These are phyloP conservation scores for Calonectria ilicicola DNA, from an alignment of 2,329 filamentous ascomycete genomes.

Conservation along the genomic window DNA sequence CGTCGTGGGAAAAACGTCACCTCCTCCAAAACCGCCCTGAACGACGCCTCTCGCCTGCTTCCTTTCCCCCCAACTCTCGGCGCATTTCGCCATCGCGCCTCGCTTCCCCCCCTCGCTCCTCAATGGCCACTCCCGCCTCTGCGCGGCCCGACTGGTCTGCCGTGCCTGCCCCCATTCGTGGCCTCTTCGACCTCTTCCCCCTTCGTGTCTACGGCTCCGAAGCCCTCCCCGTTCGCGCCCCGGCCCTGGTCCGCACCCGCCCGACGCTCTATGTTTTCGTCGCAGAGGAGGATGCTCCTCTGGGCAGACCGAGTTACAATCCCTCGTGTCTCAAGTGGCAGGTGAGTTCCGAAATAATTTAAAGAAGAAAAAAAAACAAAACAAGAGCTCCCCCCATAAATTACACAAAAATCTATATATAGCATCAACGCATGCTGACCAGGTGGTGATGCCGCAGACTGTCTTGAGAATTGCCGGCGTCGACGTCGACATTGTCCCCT, in stretches of 20 bases:
- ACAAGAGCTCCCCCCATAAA: no score
- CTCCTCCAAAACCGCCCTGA: neutral
- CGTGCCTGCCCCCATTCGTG: constrained; percentile 81
- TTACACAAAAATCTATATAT: neutral
- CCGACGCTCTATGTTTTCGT: constrained; percentile 83
- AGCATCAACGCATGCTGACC: neutral
- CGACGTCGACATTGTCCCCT: constrained; percentile 74
- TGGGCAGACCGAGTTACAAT: constrained; percentile 83
- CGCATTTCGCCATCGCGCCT: no score
- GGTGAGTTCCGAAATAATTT: constrained; percentile 61
- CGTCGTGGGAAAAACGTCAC: neutral
- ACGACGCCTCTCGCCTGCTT: neutral
- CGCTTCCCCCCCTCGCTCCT: neutral
- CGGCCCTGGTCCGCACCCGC: constrained; percentile 52
- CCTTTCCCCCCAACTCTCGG: no score
- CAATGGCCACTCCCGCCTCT: constrained; percentile 32
- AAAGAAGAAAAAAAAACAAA: neutral
- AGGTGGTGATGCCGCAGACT: constrained; percentile 66
- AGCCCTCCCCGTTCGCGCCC: constrained; percentile 74
- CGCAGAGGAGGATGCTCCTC: constrained; percentile 69
- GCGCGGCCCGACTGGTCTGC: constrained; percentile 58
- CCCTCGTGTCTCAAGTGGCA: constrained; percentile 97
- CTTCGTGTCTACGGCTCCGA: constrained; percentile 81
- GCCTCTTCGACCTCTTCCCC: constrained; percentile 87
- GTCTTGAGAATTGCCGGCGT: constrained; percentile 84